These are phyloP conservation scores for Lactarius quietus DNA, from an alignment of 768 basidiomycete species.

Conservation along the genomic window DNA sequence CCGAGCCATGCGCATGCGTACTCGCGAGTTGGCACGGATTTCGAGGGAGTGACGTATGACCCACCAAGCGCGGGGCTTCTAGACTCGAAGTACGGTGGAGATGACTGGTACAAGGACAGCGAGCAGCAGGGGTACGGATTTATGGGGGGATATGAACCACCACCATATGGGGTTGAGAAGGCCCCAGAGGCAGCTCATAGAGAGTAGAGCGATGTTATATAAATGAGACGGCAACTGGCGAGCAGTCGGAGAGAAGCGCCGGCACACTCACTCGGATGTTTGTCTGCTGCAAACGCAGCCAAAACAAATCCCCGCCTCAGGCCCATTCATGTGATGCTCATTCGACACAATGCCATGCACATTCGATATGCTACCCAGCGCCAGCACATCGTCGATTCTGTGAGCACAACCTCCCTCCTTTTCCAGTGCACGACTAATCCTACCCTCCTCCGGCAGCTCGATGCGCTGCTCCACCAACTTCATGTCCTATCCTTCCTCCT, in stretches of 20 bases:
- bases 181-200: background rate
- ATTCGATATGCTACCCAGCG: slow-evolving; percentile 52
- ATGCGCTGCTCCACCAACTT: slow-evolving; percentile 67
- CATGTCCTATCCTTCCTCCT: slow-evolving; percentile 75
- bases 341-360: slow-evolving; percentile 42
- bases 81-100: background rate
- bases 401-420: slow-evolving; percentile 33
- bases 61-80: background rate
- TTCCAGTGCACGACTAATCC: slow-evolving; percentile 20
- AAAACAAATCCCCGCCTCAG: background rate
- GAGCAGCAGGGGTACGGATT: background rate
- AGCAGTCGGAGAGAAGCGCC: background rate
- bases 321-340: slow-evolving; percentile 30
- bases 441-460: slow-evolving; percentile 45
- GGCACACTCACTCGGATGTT: slow-evolving; percentile 12
- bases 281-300: slow-evolving; percentile 16
- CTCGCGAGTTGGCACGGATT: background rate
- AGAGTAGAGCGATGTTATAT: background rate
- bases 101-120: background rate
- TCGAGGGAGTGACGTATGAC: slow-evolving; percentile 6
- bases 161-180: background rate
- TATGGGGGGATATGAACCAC: background rate
- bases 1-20: background rate
- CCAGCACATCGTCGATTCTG: slow-evolving; percentile 66
- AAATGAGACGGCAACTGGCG: slow-evolving; percentile 9